Base-by-base conservation (phyloP, 805 yeast species). In the Wickerhamiella occidentalis region DNA sequence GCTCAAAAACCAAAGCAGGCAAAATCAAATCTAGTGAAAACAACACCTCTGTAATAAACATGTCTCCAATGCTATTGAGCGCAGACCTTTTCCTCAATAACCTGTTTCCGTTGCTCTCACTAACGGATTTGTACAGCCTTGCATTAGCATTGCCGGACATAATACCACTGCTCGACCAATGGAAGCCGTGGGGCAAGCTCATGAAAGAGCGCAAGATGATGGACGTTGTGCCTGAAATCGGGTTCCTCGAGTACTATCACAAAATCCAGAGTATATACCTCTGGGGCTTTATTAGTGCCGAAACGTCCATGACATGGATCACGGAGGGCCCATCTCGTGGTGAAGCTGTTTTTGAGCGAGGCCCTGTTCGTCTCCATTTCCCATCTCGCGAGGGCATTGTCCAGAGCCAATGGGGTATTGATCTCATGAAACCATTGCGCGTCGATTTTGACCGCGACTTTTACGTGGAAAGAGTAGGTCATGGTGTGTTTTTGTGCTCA, bases 361-460 rank as follows among this genome's bases (percentile, higher is more conserved):
- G 48, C 6, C 42, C 43, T 2, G 6, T 45, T 4, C 21, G 23
- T 6, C 26, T 45, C 19, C 35, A 21, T 15, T 36, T 45, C 6
- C 33, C 33, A 1, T 13, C 26, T 4, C 36, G 48, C 8, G 22
- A 23, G 12, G 48, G 48, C 2, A 45, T 45, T 25, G 25, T 45
- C 12, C 43, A 40, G 22, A 45, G 36, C n/a, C 29, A 11, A 5
- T 15, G 37, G 15, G 48, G 48, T 5, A 30, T 45, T 19, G 48
- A 37, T 26, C 23, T 45, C 21, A 28, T 45, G 36, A 45, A 26
- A 21, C 48, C 48, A 9, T 26, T 45, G 28, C 42, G 48, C 21
- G 12, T 45, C n/a, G 48, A 45, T 29, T 37, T 26, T 12, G 29
- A 26, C n/a, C 17, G 17, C 19, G 21, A 26, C 6, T 4, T 19